These are phyloP conservation scores for Trametes cubensis DNA, from an alignment of 768 basidiomycete genomes.

Conservation along the genomic window DNA sequence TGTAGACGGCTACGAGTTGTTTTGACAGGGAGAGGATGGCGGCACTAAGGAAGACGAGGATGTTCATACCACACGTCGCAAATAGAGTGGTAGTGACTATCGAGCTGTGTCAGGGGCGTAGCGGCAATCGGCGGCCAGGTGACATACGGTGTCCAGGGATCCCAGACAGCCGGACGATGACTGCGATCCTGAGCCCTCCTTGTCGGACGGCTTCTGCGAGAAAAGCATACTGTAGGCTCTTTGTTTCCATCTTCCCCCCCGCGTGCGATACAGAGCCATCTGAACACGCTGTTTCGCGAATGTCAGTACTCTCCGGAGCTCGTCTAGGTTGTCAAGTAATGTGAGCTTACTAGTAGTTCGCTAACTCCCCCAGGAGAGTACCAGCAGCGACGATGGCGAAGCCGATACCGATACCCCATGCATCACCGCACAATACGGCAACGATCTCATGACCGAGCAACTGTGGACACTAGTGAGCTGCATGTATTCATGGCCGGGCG, in stretches of 20 bases:
- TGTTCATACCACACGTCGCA: constrained; percentile 83
- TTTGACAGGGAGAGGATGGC: constrained; percentile 84
- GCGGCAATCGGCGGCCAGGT: background rate
- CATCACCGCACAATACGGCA: constrained; percentile 54
- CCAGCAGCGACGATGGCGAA: constrained; percentile 84
- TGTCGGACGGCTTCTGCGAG: constrained; percentile 65
- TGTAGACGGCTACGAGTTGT: constrained; percentile 88
- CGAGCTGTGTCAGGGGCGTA: constrained; percentile 6
- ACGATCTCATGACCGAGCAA: constrained; percentile 92
- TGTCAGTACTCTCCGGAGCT: no score
- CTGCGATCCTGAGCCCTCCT: constrained; percentile 81
- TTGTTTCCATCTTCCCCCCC: constrained; percentile 63
- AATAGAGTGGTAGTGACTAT: constrained; percentile 84
- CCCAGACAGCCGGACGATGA: constrained; percentile 74
- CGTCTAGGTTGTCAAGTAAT: no score
- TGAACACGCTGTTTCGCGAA: constrained; percentile 63
- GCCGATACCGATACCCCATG: constrained; percentile 43
- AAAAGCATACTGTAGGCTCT: constrained; percentile 48
- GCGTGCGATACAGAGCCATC: constrained; percentile 70
- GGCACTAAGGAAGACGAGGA: constrained; percentile 75
- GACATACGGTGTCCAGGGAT: constrained; percentile 82
- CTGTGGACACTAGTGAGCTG: constrained; percentile 32
- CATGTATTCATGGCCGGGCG: no score
- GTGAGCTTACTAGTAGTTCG: constrained; percentile 73
- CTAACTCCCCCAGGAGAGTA: constrained; percentile 81